These are phyloP conservation scores for Coemansia sp. DNA, from an alignment of 192 early-diverging fungal genomes.

Conservation along the genomic window DNA sequence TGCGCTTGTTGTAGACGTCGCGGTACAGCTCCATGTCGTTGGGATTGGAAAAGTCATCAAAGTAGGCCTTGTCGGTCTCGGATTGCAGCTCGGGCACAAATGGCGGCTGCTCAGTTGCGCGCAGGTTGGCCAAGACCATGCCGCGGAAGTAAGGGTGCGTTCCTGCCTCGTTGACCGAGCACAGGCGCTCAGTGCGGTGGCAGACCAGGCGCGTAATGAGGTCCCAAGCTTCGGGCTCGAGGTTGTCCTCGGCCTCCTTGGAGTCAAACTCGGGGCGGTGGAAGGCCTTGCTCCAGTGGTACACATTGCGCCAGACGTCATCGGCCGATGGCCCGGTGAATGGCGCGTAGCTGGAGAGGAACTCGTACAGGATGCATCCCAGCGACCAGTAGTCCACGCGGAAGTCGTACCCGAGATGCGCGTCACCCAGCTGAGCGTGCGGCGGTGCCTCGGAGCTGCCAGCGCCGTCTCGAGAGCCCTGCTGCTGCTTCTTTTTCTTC, in stretches of 20 bases:
- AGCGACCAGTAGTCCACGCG: conserved; percentile 76
- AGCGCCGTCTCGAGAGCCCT: conserved; percentile 8
- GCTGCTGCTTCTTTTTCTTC: conserved; percentile 26
- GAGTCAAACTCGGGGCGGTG: conserved; percentile 78
- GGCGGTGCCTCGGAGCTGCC: background rate
- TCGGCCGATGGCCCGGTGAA: conserved; percentile 67
- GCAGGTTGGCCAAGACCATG: conserved; percentile 59
- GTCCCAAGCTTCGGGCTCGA: conserved; percentile 76
- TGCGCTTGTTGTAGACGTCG: conserved; percentile 59
- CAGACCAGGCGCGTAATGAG: conserved; percentile 64
- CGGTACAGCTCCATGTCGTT: conserved; percentile 62
- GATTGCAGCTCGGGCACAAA: conserved; percentile 74
- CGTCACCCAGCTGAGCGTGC: conserved; percentile 61
- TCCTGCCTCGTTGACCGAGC: conserved; percentile 58
- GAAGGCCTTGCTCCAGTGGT: conserved; percentile 76
- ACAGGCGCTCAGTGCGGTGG: conserved; percentile 54
- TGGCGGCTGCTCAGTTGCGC: conserved; percentile 64
- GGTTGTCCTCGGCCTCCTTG: conserved; percentile 73
- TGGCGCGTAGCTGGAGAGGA: conserved; percentile 71
- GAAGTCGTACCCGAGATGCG: conserved; percentile 66
- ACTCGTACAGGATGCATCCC: conserved; percentile 79
- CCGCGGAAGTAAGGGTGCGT: conserved; percentile 62
- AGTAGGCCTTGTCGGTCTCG: conserved; percentile 81
- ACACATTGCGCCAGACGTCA: conserved; percentile 84
- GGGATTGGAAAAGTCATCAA: conserved; percentile 72